phyloP scores from a whole-genome alignment of 805 yeast genomes.

The Teunomyces gatunensis region DNA sequence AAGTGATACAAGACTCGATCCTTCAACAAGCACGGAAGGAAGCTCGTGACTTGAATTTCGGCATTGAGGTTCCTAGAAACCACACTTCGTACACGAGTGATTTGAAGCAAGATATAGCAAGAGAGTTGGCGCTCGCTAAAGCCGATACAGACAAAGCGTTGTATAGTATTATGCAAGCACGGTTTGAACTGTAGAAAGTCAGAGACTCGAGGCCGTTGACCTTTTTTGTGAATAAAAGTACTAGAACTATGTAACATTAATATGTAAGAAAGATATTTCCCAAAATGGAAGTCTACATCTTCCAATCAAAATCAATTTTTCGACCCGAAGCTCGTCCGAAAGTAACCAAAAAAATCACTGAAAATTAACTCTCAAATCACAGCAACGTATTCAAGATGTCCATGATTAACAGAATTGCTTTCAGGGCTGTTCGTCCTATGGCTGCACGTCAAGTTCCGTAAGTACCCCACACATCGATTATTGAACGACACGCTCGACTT shows the following conservation, averaged over 20 bases:
- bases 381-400: slow-evolving; percentile 28
- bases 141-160: slow-evolving; percentile 21
- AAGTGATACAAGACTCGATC: slow-evolving; percentile 21
- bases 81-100: slow-evolving; percentile 25
- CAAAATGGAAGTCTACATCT: slow-evolving; percentile 26
- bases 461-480: slow-evolving; percentile 15
- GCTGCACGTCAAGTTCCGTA: slow-evolving; percentile 46
- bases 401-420: slow-evolving; percentile 43
- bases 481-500: too few species aligned
- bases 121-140: slow-evolving; percentile 25
- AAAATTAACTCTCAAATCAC: slow-evolving; percentile 9
- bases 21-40: slow-evolving; percentile 12
- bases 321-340: slow-evolving; percentile 21
- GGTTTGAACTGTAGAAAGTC: background rate
- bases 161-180: slow-evolving; percentile 22
- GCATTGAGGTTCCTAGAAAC: background rate
- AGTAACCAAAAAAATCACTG: slow-evolving; percentile 12
- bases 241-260: background rate
- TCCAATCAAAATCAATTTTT: slow-evolving; percentile 31
- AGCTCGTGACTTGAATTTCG: slow-evolving; percentile 6
- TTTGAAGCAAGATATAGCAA: slow-evolving; percentile 27
- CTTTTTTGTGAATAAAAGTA: background rate
- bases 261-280: slow-evolving; percentile 13
- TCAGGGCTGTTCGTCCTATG: slow-evolving; percentile 43
- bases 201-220: background rate